phyloP scores from a whole-genome alignment of 2,329 filamentous ascomycete genomes.

The Clonostachys rosea region DNA sequence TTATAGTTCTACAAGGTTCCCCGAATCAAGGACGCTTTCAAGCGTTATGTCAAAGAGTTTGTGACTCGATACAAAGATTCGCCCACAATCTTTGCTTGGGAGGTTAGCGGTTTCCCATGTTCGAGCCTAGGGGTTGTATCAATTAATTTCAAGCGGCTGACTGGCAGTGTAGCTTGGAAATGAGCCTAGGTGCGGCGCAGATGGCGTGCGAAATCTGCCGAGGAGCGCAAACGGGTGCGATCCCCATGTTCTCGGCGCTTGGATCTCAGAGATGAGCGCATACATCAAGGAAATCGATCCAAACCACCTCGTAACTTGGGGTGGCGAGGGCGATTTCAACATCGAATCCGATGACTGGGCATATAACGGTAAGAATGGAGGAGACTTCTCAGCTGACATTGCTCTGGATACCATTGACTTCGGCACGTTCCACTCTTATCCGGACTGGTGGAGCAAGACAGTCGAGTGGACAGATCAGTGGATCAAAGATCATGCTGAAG shows the following conservation, averaged over 20 bases:
- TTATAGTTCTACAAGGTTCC: conserved; percentile 41
- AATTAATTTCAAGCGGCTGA: no score
- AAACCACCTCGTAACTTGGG: conserved; percentile 49
- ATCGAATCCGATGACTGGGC: conserved; percentile 31
- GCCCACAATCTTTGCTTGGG: conserved; percentile 61
- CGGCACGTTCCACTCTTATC: conserved; percentile 50
- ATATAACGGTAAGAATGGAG: conserved; percentile 43
- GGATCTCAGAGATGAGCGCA: conserved; percentile 49
- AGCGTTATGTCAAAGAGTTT: conserved; percentile 54
- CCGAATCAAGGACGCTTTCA: conserved; percentile 45
- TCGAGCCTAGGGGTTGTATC: no score
- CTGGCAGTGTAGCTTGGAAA: conserved; percentile 34
- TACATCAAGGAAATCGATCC: conserved; percentile 48
- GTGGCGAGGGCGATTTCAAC: conserved; percentile 56
- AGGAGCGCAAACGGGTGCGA: conserved; percentile 27
- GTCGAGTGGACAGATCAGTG: conserved; percentile 46
- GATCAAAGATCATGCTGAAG: conserved; percentile 46
- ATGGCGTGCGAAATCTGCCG: conserved; percentile 37
- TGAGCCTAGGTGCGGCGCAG: conserved; percentile 47
- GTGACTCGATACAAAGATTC: conserved; percentile 56
- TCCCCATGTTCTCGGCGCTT: conserved; percentile 34
- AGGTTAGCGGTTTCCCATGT: conserved; percentile 28
- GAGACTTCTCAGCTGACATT: conserved; percentile 48
- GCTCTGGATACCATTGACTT: conserved; percentile 44
- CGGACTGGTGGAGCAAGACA: conserved; percentile 50